Conservation (phyloP, 2,329 filamentous ascomycete genomes). For the Fusarium decemcellulare region DNA sequence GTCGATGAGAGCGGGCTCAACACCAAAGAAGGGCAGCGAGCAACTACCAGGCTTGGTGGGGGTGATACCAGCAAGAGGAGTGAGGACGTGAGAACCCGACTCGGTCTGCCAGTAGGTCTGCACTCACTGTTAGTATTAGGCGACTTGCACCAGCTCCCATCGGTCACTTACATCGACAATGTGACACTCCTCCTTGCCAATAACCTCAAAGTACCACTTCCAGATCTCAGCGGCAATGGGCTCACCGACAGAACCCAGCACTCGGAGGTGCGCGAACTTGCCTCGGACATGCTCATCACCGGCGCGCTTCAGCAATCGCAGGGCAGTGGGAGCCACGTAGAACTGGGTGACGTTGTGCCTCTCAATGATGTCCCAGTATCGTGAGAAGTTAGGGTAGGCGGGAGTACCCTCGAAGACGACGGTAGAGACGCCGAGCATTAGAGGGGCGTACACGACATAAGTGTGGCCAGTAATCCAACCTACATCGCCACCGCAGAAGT, state of each 20-base stretch:
- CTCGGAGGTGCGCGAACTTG: conserved; percentile 89
- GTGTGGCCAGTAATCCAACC: conserved; percentile 99
- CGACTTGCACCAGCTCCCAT: not conserved
- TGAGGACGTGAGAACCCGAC: conserved; percentile 96
- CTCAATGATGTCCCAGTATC: conserved; percentile 99
- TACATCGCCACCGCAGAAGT: conserved; percentile 98
- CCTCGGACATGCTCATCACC: conserved; percentile 93
- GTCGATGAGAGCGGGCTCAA: conserved; percentile 97
- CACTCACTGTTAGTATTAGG: conserved; percentile 34
- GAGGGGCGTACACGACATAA: conserved; percentile 96
- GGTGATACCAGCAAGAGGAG: conserved; percentile 91
- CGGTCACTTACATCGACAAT: conserved; percentile 85
- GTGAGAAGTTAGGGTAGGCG: conserved; percentile 96
- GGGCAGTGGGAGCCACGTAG: conserved; percentile 95
- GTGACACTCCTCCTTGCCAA: conserved; percentile 94
- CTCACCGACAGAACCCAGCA: conserved; percentile 95
- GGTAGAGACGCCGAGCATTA: conserved; percentile 92
- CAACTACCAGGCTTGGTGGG: conserved; percentile 97
- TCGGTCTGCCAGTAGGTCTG: conserved; percentile 99
- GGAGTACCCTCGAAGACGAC: conserved; percentile 99
- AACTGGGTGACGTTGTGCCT: conserved; percentile 97
- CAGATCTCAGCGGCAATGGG: conserved; percentile 98
- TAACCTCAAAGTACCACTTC: conserved; percentile 99
- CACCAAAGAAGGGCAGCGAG: conserved; percentile 97
- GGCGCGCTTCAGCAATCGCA: conserved; percentile 94